Percentiles rank a stretch among this genome's conserved stretches.
phyloP scores from a whole-genome alignment of 108 stramenopile species.

The Cyclotella baltica region DNA sequence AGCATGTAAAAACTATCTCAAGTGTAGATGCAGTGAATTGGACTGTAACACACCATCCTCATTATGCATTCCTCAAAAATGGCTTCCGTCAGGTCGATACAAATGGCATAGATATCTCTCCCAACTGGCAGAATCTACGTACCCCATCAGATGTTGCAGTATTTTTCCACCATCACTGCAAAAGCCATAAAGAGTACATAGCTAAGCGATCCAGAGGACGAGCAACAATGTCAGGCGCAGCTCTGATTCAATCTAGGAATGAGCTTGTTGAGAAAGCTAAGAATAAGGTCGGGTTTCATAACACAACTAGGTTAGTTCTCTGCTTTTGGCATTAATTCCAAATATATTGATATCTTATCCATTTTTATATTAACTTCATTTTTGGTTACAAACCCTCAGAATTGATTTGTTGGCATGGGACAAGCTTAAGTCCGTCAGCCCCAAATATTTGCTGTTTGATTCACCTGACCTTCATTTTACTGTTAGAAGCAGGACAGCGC shows the following conservation, averaged over 20 bases:
- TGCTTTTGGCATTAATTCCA: not conserved
- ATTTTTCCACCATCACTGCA: conserved; percentile 36
- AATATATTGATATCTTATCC: not conserved
- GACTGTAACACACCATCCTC: conserved; percentile 14
- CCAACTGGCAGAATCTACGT: conserved; percentile 17
- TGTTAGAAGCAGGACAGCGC: not conserved
- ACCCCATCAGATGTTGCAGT: conserved; percentile 36
- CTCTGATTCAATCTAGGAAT: not conserved
- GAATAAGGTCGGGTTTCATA: conserved; percentile 4
- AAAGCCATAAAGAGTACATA: conserved; percentile 32
- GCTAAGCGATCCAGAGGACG: conserved; percentile 17
- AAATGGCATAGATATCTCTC: conserved; percentile 23
- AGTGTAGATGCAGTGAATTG: conserved; percentile 11
- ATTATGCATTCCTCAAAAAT: conserved; percentile 6
- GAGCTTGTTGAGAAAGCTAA: conserved; percentile 16
- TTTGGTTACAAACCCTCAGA: not conserved
- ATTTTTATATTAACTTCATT: not conserved
- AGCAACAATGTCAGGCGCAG: conserved; percentile 19
- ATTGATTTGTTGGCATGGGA: conserved; percentile 21
- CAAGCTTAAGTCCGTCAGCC: conserved; percentile 6
- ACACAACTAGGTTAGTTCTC: conserved; percentile 9
- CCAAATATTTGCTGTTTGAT: conserved; percentile 24
- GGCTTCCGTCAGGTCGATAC: conserved; percentile 31
- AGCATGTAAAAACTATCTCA: conserved; percentile 48
- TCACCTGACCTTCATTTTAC: not conserved